Evolutionary conservation across 2,329 filamentous ascomycete species (phyloP).

Genomic region (Cladophialophora yegresii): DNA sequence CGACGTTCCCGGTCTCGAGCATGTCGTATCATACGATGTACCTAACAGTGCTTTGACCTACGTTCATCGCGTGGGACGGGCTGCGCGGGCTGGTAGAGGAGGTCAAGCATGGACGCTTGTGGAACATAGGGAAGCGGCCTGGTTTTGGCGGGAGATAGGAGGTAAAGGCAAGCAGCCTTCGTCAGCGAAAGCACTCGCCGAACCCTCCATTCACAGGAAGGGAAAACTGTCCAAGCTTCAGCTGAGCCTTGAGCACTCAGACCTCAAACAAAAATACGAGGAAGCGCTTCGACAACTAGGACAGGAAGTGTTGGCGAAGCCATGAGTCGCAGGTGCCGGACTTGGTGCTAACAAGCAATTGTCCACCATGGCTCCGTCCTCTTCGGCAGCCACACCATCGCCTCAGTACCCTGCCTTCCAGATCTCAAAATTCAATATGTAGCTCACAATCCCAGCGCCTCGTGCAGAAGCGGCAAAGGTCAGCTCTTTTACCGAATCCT

Average conservation of each 20-base stretch:
- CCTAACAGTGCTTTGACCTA: constrained; percentile 95
- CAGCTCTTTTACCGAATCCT: neutral
- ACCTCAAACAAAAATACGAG: constrained; percentile 29
- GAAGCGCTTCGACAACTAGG: constrained; percentile 33
- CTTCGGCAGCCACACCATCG: neutral
- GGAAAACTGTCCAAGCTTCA: constrained; percentile 22
- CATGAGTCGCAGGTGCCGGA: neutral
- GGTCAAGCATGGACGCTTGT: constrained; percentile 85
- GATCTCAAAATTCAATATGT: neutral
- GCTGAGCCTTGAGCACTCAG: constrained; percentile 23
- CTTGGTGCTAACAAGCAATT: neutral
- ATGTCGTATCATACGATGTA: constrained; percentile 94
- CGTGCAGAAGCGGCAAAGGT: neutral
- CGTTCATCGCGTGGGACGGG: constrained; percentile 93
- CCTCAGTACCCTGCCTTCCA: neutral
- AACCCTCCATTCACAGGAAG: constrained; percentile 19
- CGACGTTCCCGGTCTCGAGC: constrained; percentile 86
- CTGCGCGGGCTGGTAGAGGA: constrained; percentile 81
- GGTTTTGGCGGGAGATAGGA: constrained; percentile 88
- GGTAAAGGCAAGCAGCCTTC: constrained; percentile 40
- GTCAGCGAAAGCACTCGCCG: constrained; percentile 2
- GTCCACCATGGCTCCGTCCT: neutral
- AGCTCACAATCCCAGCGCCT: neutral
- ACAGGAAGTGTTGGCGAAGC: constrained; percentile 25
- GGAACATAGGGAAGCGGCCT: constrained; percentile 76